Evolutionary conservation across 2,329 filamentous ascomycete species (phyloP).

Genomic region (Xylaria sp.): DNA sequence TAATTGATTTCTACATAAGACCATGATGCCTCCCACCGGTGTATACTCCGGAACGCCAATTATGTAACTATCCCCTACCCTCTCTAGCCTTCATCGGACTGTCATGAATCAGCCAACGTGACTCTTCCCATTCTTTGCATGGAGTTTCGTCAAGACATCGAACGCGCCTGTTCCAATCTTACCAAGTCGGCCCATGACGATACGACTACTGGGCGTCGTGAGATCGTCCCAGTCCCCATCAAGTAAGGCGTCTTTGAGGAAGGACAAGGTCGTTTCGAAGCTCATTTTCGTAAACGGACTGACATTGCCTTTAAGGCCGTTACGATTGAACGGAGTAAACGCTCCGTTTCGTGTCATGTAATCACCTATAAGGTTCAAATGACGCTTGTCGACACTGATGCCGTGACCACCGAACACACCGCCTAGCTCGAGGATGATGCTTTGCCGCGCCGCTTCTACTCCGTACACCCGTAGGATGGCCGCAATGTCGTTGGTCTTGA

Average conservation of each 20-base stretch:
- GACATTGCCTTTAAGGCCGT: constrained; percentile 83
- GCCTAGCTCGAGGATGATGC: constrained; percentile 86
- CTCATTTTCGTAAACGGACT: constrained; percentile 99
- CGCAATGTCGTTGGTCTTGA: constrained; percentile 92
- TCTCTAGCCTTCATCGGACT: constrained; percentile 4
- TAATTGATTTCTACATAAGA: constrained; percentile 19
- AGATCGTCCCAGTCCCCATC: constrained; percentile 92
- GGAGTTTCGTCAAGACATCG: constrained; percentile 78
- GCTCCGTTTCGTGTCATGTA: constrained; percentile 95
- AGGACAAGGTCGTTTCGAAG: constrained; percentile 96
- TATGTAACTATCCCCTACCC: background rate
- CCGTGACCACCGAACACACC: constrained; percentile 90
- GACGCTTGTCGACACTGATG: constrained; percentile 89
- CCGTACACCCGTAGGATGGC: constrained; percentile 87
- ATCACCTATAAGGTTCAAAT: constrained; percentile 94
- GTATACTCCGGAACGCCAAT: constrained; percentile 27
- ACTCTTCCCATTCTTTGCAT: constrained; percentile 60
- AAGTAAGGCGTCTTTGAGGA: constrained; percentile 90
- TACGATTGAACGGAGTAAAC: constrained; percentile 92
- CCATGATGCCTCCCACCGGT: background rate
- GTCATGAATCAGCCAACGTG: constrained; percentile 36
- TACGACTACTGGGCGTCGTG: constrained; percentile 82
- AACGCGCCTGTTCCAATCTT: constrained; percentile 91
- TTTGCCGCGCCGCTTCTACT: constrained; percentile 88
- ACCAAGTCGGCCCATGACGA: constrained; percentile 86